phyloP scores from a whole-genome alignment of 2,329 filamentous ascomycete species.

The Teratosphaeriaceae sp. region DNA sequence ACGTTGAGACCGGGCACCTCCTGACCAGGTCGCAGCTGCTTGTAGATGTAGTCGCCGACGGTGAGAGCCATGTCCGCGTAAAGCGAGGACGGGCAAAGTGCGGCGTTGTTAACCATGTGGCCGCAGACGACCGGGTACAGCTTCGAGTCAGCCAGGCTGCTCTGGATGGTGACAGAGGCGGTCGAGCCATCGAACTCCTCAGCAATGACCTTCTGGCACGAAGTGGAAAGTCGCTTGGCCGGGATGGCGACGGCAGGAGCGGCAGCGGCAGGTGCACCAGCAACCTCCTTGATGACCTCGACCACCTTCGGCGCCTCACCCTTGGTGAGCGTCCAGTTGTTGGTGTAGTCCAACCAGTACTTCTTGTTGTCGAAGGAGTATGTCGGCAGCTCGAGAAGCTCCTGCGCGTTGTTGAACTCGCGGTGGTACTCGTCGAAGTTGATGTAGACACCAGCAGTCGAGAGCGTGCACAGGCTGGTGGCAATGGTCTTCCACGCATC shows the following conservation, averaged over 20 bases:
- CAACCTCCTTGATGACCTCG: slow-evolving; percentile 29
- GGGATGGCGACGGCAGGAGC: slow-evolving; percentile 38
- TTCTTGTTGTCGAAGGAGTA: slow-evolving; percentile 66
- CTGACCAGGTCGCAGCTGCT: slow-evolving; percentile 52
- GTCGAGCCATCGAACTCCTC: slow-evolving; percentile 57
- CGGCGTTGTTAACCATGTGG: slow-evolving; percentile 61
- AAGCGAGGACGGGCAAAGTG: slow-evolving; percentile 58
- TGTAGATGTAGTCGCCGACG: slow-evolving; percentile 60
- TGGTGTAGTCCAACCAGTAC: slow-evolving; percentile 65
- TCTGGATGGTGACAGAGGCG: slow-evolving; percentile 56
- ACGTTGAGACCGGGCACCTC: slow-evolving; percentile 57
- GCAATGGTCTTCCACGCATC: slow-evolving; percentile 58
- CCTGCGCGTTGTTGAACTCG: slow-evolving; percentile 51
- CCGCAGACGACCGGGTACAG: slow-evolving; percentile 56
- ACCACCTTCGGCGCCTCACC: slow-evolving; percentile 45
- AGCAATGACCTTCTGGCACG: slow-evolving; percentile 57
- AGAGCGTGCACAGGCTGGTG: slow-evolving; percentile 52
- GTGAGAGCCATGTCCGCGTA: slow-evolving; percentile 62
- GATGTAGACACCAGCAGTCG: slow-evolving; percentile 55
- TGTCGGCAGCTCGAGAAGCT: slow-evolving; percentile 57
- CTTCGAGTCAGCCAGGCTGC: slow-evolving; percentile 58
- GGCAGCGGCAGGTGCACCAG: slow-evolving; percentile 29
- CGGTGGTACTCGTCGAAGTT: slow-evolving; percentile 66
- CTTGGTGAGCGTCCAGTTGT: slow-evolving; percentile 68
- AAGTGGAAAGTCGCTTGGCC: slow-evolving; percentile 53